Evolutionary conservation across 2,329 filamentous ascomycete genomes (phyloP).

Genomic region (Septoria linicola): DNA sequence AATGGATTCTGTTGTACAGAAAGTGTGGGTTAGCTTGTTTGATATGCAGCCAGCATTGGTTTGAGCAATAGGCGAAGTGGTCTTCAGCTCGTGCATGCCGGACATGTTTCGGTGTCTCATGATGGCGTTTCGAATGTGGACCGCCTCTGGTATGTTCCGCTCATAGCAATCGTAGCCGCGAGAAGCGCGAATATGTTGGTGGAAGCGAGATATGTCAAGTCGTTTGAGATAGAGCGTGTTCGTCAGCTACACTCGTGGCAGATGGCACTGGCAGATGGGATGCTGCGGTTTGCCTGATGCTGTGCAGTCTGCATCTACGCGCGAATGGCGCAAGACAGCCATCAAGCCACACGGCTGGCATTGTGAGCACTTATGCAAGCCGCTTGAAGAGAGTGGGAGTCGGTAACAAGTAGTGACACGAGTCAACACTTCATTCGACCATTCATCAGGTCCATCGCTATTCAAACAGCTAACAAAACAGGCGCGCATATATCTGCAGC

Average conservation of each 20-base stretch:
- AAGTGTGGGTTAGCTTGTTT: slow-evolving; percentile 1
- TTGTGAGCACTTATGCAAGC: neutral
- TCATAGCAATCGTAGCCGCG: neutral
- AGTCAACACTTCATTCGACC: slow-evolving; percentile 15
- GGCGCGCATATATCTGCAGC: slow-evolving; percentile 25
- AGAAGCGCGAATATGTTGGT: neutral
- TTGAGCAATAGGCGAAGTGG: neutral
- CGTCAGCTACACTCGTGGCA: no score
- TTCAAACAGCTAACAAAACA: slow-evolving; percentile 15
- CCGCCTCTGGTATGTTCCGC: slow-evolving; percentile 2
- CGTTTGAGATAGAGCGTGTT: neutral
- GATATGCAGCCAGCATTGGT: slow-evolving; percentile 3
- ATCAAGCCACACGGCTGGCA: neutral
- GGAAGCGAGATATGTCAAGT: no score
- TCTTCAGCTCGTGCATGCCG: slow-evolving; percentile 7
- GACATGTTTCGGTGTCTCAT: neutral
- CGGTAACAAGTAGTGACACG: neutral
- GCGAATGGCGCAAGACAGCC: slow-evolving; percentile 1
- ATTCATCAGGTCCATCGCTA: slow-evolving; percentile 12
- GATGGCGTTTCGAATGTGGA: neutral
- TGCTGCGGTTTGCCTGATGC: neutral
- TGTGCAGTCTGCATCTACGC: slow-evolving; percentile 1
- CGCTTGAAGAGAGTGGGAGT: neutral
- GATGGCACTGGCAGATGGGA: slow-evolving; percentile 4
- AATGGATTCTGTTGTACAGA: neutral